Evolutionary conservation across 2,329 filamentous ascomycete species (phyloP), one percentile per base, ranked within the genome.

Genomic region (Neophaeococcomyces mojaviensis): DNA sequence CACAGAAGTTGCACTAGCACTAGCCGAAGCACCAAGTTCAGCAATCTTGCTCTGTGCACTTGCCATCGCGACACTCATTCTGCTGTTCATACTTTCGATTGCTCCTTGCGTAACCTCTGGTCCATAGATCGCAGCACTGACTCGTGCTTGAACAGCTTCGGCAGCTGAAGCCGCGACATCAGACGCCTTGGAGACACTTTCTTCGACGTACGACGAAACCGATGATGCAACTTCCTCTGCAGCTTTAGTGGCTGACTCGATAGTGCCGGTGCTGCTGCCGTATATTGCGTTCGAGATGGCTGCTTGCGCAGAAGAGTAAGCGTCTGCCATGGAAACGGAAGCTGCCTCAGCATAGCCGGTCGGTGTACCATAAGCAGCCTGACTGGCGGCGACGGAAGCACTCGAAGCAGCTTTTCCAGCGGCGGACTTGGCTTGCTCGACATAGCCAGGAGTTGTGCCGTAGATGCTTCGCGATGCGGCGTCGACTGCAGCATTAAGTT

Each of bases 401-500:
- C 71, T 72, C 13, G 68, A 68, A 56, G 77, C 77, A 3, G 70
- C 73, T 42, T 71, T 73, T 3, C 71, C 69, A 2, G 72, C 73
- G 12, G 72, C 73, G 19, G 72, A 71, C 16, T 72, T 74, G 2
- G 72, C 76, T 57, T 76, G 65, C 55, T 80, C 77, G 22, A 69
- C 65, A 2, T 65, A 64, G 22, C 76, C 73, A 58, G 76, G 78
- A 16, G 66, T 62, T 1, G 73, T 72, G 34, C 77, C 78, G 54
- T 82, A 81, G 15, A 79, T 61, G 37, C 78, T 76, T 9, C 69
- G 61, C 37, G 72, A 78, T 1, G 76, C 79, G 35, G 76, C 77
- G 37, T 76, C 71, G 6, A 82, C 73, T n/a, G 74, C 77, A 18
- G 73, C 66, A 41, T 78, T 71, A 34, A 82, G 64, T 51, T 78